Percentiles rank a stretch among this genome's conserved stretches.
phyloP scores from a whole-genome alignment of 2,329 filamentous ascomycete genomes.

The Neoarthrinium moseri region DNA sequence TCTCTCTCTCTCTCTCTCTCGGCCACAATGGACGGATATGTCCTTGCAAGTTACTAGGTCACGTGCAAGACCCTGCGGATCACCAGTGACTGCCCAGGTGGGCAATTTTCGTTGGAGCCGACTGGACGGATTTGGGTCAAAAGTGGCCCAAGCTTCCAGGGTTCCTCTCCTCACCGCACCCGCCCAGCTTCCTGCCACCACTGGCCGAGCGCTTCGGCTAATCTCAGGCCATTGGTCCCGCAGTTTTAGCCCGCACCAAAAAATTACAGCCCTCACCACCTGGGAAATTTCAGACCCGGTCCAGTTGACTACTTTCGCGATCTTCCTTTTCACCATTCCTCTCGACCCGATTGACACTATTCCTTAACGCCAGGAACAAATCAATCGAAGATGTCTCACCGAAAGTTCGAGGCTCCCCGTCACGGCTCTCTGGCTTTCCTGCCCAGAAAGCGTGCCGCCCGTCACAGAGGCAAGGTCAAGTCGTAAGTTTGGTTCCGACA shows the following conservation, averaged over 20 bases:
- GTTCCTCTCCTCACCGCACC: background rate
- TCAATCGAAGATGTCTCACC: conserved; percentile 45
- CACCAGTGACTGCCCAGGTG: too few relatives aligned
- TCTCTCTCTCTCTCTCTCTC: too few relatives aligned
- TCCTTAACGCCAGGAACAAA: conserved; percentile 29
- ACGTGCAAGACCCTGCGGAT: too few relatives aligned
- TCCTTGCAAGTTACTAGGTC: too few relatives aligned
- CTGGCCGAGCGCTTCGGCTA: conserved; percentile 19
- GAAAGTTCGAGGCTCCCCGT: conserved; percentile 79
- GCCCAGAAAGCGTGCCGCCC: conserved; percentile 87
- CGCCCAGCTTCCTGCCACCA: background rate
- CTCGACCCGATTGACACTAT: conserved; percentile 24
- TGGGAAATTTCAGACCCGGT: conserved; percentile 8
- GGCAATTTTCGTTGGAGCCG: too few relatives aligned
- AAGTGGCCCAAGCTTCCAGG: conserved; percentile 4
- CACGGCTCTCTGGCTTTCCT: conserved; percentile 91
- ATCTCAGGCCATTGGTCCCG: conserved; percentile 18
- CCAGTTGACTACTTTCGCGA: background rate
- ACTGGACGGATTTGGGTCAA: background rate
- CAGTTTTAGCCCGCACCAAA: conserved; percentile 10
- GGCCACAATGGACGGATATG: too few relatives aligned
- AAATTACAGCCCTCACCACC: conserved; percentile 3
- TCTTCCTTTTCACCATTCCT: conserved; percentile 15
- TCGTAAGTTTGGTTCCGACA: conserved; percentile 61
- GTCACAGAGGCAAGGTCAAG: conserved; percentile 98